phyloP scores from a whole-genome alignment of 345 rosid genomes.

The Eucalyptus curtisii region DNA sequence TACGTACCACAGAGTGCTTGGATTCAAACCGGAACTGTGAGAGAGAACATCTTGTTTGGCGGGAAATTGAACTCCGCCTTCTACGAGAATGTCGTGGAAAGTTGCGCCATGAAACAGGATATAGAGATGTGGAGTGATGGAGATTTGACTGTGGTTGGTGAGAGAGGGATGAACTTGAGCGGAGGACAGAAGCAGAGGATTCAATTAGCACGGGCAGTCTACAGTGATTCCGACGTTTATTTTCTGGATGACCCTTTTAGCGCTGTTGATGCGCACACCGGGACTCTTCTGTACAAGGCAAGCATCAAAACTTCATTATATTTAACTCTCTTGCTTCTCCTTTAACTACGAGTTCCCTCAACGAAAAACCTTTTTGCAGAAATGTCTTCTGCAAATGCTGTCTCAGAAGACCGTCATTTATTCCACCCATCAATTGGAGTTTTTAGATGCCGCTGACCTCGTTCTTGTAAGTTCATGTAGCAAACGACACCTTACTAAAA shows the following conservation, averaged over 20 bases:
- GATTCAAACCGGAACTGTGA: constrained; percentile 77
- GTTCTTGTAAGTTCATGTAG: constrained; percentile 27
- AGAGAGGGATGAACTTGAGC: constrained; percentile 79
- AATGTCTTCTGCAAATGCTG: constrained; percentile 40
- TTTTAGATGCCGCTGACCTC: constrained; percentile 48
- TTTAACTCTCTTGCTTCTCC: neutral
- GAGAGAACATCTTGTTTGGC: constrained; percentile 74
- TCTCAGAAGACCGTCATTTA: constrained; percentile 46
- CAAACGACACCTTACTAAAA: neutral
- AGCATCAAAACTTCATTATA: neutral
- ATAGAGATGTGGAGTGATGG: constrained; percentile 42
- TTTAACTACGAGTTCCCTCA: neutral
- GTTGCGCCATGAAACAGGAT: constrained; percentile 61
- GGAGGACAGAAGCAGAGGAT: constrained; percentile 24
- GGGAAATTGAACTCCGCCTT: constrained; percentile 27
- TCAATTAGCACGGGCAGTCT: constrained; percentile 25
- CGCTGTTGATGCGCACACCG: constrained; percentile 25
- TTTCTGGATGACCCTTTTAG: constrained; percentile 22
- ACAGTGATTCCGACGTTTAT: constrained; percentile 14
- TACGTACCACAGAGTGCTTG: constrained; percentile 83
- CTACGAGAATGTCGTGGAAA: constrained; percentile 48
- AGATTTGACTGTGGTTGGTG: constrained; percentile 64
- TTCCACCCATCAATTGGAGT: constrained; percentile 60
- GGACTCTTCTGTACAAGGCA: constrained; percentile 15
- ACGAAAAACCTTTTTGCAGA: constrained; percentile 16